Evolutionary conservation across 129 eudicot genomes (phyloP), one percentile per base, ranked within the genome.

Genomic region (Calendula officinalis): DNA sequence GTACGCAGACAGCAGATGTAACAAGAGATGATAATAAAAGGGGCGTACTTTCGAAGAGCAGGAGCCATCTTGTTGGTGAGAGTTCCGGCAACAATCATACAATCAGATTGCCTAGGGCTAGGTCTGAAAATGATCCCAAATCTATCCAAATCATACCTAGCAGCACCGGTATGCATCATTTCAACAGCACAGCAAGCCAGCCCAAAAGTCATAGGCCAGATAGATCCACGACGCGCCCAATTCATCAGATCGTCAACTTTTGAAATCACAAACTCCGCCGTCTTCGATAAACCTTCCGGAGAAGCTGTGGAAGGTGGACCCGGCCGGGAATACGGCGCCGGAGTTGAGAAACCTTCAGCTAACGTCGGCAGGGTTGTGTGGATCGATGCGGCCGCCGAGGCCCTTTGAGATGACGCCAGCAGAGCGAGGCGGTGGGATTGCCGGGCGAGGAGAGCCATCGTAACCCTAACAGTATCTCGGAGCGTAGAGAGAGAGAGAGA

Each of bases 31-130:
- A 73, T 43, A 62, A 38, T 45, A 48, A 56, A 15, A 27, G 38
- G 27, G n/a, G 36, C 85, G 30, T 79, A 92, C 98, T 88, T 92
- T 67, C 98, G 80, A n/a, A 92, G 91, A 50, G 98, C 98, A 35
- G 98, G 98, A 4, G 96, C 98, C 98, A 92, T 92, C 85, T 92
- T 88, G 34, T 92, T 92, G 64, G 98, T 92, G 59, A 92, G 98
- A 66, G 98, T 92, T 1, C 98, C 98, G 1, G 96, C 96, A 68
- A 92, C 98, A 41, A 92, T 92, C 98, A 92, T 88, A 77, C 95
- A 88, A 81, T 92, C 98, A n/a, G 91, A 83, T 42, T 92, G 98
- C 56, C 96, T 77, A 11, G 96, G 98, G 64, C 98, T 92, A 2
- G 98, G 98, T 70, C 98, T 66, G 76, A 92, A 92, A 62, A 92